Conservation (phyloP, 306 rosid species). For the Morella rubra region DNA sequence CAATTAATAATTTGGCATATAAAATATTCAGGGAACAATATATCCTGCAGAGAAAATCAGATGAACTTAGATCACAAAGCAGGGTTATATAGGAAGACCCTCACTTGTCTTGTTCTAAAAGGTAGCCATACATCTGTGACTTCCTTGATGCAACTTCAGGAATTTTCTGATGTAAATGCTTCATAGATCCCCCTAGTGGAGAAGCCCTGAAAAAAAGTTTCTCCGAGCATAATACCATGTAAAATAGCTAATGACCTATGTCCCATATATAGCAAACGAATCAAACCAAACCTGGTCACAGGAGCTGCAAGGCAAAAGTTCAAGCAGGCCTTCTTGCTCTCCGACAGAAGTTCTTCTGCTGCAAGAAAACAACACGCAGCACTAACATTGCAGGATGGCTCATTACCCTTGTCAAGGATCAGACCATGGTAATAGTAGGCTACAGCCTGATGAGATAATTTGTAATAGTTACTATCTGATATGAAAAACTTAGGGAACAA, state of each 20-base stretch:
- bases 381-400: conserved; percentile 59
- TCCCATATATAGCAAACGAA: background rate
- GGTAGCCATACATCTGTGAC: conserved; percentile 81
- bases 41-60: conserved; percentile 3
- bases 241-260: background rate
- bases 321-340: conserved; percentile 83
- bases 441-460: conserved; percentile 58
- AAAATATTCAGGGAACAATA: background rate
- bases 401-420: conserved; percentile 81
- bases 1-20: conserved; percentile 6
- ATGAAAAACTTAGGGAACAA: background rate
- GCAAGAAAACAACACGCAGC: conserved; percentile 91
- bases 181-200: conserved; percentile 90
- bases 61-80: conserved; percentile 5
- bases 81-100: conserved; percentile 22
- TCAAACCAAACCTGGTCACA: conserved; percentile 66
- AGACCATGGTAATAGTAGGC: conserved; percentile 93
- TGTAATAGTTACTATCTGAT: background rate
- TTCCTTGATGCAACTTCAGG: conserved; percentile 91
- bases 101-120: conserved; percentile 87
- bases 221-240: background rate
- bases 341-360: conserved; percentile 74
- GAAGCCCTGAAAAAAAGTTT: conserved; percentile 50
- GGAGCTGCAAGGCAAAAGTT: conserved; percentile 89
- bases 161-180: conserved; percentile 71